phyloP scores from a whole-genome alignment of 345 rosid species.

The Firmiana major region DNA sequence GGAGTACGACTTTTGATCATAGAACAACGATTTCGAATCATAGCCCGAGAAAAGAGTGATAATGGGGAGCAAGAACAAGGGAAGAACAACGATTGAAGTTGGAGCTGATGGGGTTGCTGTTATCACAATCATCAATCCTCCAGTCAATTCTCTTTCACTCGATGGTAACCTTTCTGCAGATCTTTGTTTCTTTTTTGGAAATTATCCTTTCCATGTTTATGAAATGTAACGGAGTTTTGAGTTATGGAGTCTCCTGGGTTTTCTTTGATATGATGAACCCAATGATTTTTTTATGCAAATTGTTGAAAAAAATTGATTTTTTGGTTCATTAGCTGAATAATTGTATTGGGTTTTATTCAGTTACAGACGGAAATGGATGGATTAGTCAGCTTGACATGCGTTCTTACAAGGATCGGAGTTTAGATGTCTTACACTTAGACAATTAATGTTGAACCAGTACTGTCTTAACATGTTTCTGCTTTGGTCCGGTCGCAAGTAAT shows the following conservation, averaged over 20 bases:
- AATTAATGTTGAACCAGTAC: neutral
- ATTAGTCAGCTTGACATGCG: neutral
- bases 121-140: slow-evolving; percentile 81
- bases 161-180: slow-evolving; percentile 43
- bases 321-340: neutral
- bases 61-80: slow-evolving; percentile 41
- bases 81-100: slow-evolving; percentile 68
- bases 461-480: neutral
- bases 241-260: neutral
- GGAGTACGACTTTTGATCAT: neutral
- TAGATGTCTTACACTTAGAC: neutral
- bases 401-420: neutral
- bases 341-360: neutral
- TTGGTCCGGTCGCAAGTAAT: neutral
- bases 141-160: slow-evolving; percentile 81
- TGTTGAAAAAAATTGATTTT: neutral
- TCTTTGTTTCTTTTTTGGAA: neutral
- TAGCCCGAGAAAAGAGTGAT: neutral
- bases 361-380: neutral
- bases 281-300: neutral
- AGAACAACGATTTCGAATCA: neutral
- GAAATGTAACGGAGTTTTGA: slow-evolving; percentile 10
- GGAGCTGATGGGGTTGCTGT: slow-evolving; percentile 89
- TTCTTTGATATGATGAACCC: neutral
- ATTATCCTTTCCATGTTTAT: neutral